Evolutionary conservation across 345 rosid species (phyloP).

Genomic region (Moricandia moricandioides): DNA sequence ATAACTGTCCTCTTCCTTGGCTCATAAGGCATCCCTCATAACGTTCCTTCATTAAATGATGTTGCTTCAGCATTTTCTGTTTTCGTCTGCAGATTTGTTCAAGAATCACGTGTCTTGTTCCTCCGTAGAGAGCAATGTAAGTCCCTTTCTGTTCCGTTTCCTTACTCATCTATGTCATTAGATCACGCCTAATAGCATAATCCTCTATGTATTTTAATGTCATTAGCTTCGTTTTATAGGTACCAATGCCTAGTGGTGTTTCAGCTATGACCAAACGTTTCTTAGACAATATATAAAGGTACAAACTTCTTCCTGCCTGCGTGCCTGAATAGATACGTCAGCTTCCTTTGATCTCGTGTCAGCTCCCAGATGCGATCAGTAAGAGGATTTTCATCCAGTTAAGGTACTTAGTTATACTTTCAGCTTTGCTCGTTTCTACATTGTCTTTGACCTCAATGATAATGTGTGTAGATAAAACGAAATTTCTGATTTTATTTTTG

Average conservation of each 20-base stretch:
- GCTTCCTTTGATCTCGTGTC: slow-evolving; percentile 24
- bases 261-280: slow-evolving; percentile 34
- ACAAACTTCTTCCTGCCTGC: not conserved
- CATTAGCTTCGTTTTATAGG: slow-evolving; percentile 29
- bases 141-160: slow-evolving; percentile 15
- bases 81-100: slow-evolving; percentile 49
- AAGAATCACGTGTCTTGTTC: slow-evolving; percentile 30
- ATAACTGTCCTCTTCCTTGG: not conserved
- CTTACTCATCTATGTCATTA: not conserved
- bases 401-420: slow-evolving; percentile 48
- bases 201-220: not conserved
- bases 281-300: slow-evolving; percentile 37
- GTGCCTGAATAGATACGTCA: slow-evolving; percentile 8
- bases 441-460: slow-evolving; percentile 5
- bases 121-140: slow-evolving; percentile 48
- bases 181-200: not conserved
- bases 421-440: not conserved
- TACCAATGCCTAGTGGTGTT: slow-evolving; percentile 36
- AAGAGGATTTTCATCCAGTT: slow-evolving; percentile 72
- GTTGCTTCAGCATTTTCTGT: not conserved
- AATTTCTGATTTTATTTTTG: not conserved
- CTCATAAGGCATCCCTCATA: not conserved
- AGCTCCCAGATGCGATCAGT: slow-evolving; percentile 50
- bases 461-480: not conserved
- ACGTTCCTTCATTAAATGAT: not conserved